phyloP scores from a whole-genome alignment of 2,329 filamentous ascomycete species.

The Incumbomyces delicatus region DNA sequence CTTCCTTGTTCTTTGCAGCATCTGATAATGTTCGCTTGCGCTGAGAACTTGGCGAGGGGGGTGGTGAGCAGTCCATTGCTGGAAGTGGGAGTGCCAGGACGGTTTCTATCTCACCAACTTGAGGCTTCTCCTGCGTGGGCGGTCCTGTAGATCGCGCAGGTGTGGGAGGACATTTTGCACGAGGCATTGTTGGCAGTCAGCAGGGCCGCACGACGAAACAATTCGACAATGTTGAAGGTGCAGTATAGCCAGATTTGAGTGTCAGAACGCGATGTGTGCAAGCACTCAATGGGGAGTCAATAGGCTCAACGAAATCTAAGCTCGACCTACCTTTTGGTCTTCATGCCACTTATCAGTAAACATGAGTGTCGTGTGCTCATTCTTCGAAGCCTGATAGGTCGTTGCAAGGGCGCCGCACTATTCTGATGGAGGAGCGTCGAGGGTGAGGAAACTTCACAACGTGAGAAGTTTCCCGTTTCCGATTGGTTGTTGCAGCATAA shows the following conservation, averaged over 20 bases:
- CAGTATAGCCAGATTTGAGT: neutral
- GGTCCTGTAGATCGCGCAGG: conserved; percentile 75
- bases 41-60: conserved; percentile 10
- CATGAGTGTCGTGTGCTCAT: conserved; percentile 7
- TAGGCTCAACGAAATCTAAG: neutral
- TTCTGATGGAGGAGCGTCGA: neutral
- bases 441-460: neutral
- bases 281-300: too few relatives aligned
- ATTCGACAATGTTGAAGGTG: neutral
- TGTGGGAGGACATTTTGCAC: conserved; percentile 58
- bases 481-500: neutral
- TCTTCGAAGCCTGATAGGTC: neutral
- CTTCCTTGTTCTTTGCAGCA: conserved; percentile 15
- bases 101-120: conserved; percentile 42
- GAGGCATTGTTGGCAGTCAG: conserved; percentile 48
- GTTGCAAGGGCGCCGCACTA: neutral
- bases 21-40: conserved; percentile 19
- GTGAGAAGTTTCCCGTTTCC: neutral
- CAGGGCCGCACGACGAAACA: neutral
- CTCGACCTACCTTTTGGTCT: neutral
- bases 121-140: conserved; percentile 49
- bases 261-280: neutral
- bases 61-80: conserved; percentile 42
- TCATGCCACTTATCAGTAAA: neutral
- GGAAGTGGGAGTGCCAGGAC: conserved; percentile 70